Conservation (phyloP, 2,329 filamentous ascomycete species). For the Penicillium sp. region DNA sequence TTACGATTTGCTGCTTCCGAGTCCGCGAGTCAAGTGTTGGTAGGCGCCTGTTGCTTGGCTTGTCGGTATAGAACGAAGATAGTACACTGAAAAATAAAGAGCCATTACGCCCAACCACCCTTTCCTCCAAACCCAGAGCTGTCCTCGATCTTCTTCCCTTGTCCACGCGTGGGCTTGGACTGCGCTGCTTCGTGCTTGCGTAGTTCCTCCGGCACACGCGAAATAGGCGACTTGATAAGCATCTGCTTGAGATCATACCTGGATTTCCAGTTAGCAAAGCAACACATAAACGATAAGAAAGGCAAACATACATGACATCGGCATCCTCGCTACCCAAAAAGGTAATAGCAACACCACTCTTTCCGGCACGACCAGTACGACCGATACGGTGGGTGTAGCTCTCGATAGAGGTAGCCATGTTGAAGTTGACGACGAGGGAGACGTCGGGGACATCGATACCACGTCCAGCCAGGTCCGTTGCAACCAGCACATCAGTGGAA, state of each 20-base stretch:
- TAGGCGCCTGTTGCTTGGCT: too few relatives aligned
- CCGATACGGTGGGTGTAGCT: conserved; percentile 95
- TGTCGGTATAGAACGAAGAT: not conserved
- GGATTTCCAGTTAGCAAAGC: conserved; percentile 14
- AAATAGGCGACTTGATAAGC: conserved; percentile 82
- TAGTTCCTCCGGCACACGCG: conserved; percentile 85
- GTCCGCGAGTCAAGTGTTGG: too few relatives aligned
- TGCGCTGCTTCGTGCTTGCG: conserved; percentile 87
- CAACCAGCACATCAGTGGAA: conserved; percentile 80
- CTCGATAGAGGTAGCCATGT: conserved; percentile 92
- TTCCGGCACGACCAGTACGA: conserved; percentile 93
- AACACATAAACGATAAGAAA: conserved; percentile 2
- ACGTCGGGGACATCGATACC: conserved; percentile 98
- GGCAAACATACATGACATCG: conserved; percentile 66
- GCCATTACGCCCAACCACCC: conserved; percentile 29
- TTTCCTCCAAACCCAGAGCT: conserved; percentile 37
- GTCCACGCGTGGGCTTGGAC: conserved; percentile 60
- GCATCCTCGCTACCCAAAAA: conserved; percentile 87
- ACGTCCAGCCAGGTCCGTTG: conserved; percentile 89
- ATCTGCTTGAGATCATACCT: conserved; percentile 88
- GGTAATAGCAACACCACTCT: conserved; percentile 92
- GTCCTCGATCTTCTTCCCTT: conserved; percentile 48
- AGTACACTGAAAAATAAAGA: not conserved
- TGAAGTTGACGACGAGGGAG: conserved; percentile 94
- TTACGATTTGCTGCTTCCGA: too few relatives aligned